phyloP scores from a whole-genome alignment of 2,329 filamentous ascomycete species.

The Microdochium trichocladiopsis region DNA sequence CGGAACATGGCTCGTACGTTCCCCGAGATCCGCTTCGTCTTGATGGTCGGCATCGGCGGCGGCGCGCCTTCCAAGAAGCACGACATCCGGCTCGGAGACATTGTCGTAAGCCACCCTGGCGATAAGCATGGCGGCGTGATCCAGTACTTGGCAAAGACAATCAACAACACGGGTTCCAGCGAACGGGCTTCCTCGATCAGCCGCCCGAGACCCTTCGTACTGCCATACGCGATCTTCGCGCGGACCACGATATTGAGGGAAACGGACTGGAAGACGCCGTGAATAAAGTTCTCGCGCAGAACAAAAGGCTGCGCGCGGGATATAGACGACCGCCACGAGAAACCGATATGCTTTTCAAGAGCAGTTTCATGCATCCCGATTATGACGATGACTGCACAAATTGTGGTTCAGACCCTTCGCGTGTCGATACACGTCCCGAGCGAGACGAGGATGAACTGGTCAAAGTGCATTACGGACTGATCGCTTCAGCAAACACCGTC shows the following conservation, averaged over 20 bases:
- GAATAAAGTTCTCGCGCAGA: neutral
- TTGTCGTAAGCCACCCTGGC: constrained; percentile 12
- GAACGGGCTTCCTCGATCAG: neutral
- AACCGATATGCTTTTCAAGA: neutral
- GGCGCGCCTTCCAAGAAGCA: constrained; percentile 10
- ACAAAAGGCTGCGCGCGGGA: neutral
- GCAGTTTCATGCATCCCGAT: neutral
- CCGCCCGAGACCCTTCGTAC: neutral
- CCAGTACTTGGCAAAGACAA: constrained; percentile 3
- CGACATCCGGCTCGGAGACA: constrained; percentile 14
- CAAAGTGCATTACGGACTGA: neutral
- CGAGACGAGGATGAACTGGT: neutral
- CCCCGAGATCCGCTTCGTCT: constrained; percentile 13
- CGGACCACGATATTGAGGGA: neutral
- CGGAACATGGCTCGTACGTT: constrained; percentile 24
- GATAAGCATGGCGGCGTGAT: constrained; percentile 1
- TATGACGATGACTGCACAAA: neutral
- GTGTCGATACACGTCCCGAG: neutral
- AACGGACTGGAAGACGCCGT: neutral
- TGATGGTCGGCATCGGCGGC: constrained; percentile 15
- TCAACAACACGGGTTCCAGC: neutral
- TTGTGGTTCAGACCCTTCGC: neutral
- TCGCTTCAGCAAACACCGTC: neutral
- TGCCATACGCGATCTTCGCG: neutral
- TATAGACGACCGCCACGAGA: neutral